phyloP scores from a whole-genome alignment of 2,329 filamentous ascomycete species.

The Penicillium sp. region DNA sequence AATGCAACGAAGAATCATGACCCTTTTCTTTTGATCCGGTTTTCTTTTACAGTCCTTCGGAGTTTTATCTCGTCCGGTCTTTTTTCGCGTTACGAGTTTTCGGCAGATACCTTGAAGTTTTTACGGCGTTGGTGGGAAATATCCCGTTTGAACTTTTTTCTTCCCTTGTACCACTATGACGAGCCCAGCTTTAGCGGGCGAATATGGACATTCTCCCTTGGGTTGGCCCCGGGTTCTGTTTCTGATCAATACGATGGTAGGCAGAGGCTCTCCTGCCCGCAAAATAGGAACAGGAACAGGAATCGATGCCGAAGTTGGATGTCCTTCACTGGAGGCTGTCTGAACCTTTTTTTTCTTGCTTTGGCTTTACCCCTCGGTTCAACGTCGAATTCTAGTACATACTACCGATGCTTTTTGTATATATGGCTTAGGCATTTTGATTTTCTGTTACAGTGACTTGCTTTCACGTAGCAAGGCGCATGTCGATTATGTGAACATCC shows the following conservation, averaged over 20 bases:
- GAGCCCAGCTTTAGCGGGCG: background rate
- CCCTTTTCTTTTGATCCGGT: slow-evolving; percentile 15
- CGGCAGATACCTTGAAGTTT: background rate
- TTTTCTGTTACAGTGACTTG: background rate
- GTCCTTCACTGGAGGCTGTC: background rate
- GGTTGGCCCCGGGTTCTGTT: background rate
- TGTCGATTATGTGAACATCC: background rate
- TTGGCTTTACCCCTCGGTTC: background rate
- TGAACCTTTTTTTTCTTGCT: background rate
- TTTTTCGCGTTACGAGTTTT: slow-evolving; percentile 5
- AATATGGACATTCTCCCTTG: background rate
- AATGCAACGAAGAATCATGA: slow-evolving; percentile 36
- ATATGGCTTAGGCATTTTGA: slow-evolving; percentile 3
- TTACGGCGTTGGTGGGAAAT: slow-evolving; percentile 5
- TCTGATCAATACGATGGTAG: background rate
- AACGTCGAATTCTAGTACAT: slow-evolving; percentile 1
- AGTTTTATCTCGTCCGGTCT: slow-evolving; percentile 4
- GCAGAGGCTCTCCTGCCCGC: background rate
- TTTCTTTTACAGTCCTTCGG: slow-evolving; percentile 11
- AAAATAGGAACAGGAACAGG: background rate
- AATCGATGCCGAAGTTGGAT: background rate
- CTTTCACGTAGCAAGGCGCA: background rate
- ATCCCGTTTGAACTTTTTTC: background rate
- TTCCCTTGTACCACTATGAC: slow-evolving; percentile 6
- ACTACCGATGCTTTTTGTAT: slow-evolving; percentile 1